A percentile compares a stretch with the other conserved stretches of the same genome.
These are phyloP conservation scores for Suillus bovinus DNA, from an alignment of 768 basidiomycete genomes.

Conservation along the genomic window DNA sequence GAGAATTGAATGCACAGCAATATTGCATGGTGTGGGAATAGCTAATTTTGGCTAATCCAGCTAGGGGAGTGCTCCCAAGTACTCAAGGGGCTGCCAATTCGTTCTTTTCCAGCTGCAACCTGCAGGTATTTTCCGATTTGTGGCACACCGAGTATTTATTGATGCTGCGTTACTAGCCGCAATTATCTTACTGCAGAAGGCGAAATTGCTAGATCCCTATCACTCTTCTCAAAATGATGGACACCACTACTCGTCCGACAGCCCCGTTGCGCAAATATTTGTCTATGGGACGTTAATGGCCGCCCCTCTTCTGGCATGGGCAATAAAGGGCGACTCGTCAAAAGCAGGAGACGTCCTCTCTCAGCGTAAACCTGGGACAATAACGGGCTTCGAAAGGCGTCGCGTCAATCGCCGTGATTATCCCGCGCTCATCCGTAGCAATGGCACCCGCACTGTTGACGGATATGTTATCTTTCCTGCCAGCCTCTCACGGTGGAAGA, in stretches of 20 bases:
- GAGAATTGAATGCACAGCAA: too few species aligned
- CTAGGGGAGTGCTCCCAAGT: not conserved
- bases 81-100: not conserved
- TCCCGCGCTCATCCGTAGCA: not conserved
- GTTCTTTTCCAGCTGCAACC: not conserved
- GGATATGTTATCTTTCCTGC: not conserved
- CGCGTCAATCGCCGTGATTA: not conserved
- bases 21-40: constrained; percentile 1
- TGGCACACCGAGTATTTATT: too few species aligned
- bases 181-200: not conserved
- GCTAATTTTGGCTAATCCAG: not conserved
- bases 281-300: not conserved
- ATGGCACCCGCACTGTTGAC: not conserved
- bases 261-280: not conserved
- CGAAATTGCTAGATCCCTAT: not conserved
- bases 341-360: not conserved
- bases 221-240: not conserved
- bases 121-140: not conserved
- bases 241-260: not conserved
- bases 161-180: not conserved
- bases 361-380: not conserved
- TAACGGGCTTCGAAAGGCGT: not conserved
- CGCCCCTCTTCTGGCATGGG: not conserved
- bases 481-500: not conserved
- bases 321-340: not conserved